Evolutionary conservation across 805 yeast species (phyloP).

Genomic region (Danielia reshetovae): DNA sequence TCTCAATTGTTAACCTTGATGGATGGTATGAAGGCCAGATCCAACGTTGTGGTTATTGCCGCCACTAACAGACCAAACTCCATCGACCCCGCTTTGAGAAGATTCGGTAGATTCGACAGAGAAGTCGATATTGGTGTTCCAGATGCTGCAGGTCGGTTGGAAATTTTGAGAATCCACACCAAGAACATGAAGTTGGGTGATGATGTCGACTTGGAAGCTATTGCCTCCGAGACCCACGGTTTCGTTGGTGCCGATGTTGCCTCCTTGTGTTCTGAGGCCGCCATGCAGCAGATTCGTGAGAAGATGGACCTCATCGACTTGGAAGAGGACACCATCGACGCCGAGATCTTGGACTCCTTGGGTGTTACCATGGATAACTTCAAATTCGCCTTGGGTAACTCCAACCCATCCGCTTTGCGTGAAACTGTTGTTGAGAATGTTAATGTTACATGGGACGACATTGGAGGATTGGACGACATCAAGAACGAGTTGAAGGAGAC

Average conservation of each 20-base stretch:
- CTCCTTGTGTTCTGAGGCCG: slow-evolving; percentile 98
- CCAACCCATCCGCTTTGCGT: slow-evolving; percentile 98
- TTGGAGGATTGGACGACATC: slow-evolving; percentile 96
- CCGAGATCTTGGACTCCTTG: slow-evolving; percentile 90
- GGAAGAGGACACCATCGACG: slow-evolving; percentile 95
- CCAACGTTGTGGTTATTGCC: slow-evolving; percentile 96
- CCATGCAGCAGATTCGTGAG: slow-evolving; percentile 99
- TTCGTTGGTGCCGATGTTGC: slow-evolving; percentile 99
- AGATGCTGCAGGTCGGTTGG: slow-evolving; percentile 97
- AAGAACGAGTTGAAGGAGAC: slow-evolving; percentile 97
- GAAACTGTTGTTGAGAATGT: slow-evolving; percentile 99
- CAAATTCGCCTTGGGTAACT: slow-evolving; percentile 94
- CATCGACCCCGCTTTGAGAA: slow-evolving; percentile 79
- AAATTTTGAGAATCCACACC: slow-evolving; percentile 94
- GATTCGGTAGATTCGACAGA: slow-evolving; percentile 83
- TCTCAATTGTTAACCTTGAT: slow-evolving; percentile 94
- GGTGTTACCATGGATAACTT: slow-evolving; percentile 99
- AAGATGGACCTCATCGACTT: slow-evolving; percentile 97
- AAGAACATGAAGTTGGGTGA: slow-evolving; percentile 96
- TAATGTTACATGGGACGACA: slow-evolving; percentile 98
- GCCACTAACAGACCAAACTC: slow-evolving; percentile 91
- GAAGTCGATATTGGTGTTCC: slow-evolving; percentile 91
- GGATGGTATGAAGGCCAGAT: slow-evolving; percentile 99
- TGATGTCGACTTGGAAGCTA: slow-evolving; percentile 92
- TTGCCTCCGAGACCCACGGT: slow-evolving; percentile 98